Percentiles rank a stretch among this genome's conserved stretches.
These are phyloP conservation scores for Pleurotus ostreatus DNA, from an alignment of 768 basidiomycete species.

Conservation along the genomic window DNA sequence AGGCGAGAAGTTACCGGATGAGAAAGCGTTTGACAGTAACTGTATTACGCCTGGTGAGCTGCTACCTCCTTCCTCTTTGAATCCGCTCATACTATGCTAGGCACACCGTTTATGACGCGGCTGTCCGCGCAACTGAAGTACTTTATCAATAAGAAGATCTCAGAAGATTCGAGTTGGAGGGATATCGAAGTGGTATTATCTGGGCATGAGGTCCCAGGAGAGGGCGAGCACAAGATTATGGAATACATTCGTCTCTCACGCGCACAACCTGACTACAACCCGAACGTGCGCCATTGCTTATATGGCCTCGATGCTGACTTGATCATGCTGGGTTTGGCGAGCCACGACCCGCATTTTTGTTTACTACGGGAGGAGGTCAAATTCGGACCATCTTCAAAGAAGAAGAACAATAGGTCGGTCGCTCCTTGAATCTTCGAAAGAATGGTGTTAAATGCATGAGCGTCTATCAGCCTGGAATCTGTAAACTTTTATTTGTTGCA, in stretches of 20 bases:
- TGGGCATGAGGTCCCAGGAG: constrained; percentile 97
- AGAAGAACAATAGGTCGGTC: constrained; percentile 55
- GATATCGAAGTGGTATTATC: constrained; percentile 89
- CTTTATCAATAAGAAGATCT: constrained; percentile 97
- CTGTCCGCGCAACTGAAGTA: constrained; percentile 92
- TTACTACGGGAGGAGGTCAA: constrained; percentile 96
- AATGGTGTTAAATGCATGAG: constrained; percentile 17
- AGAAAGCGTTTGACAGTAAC: constrained; percentile 97
- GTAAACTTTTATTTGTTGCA: constrained; percentile 95
- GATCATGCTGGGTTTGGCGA: constrained; percentile 95
- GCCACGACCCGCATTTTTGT: constrained; percentile 99
- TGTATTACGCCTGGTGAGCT: constrained; percentile 93
- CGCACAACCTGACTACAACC: constrained; percentile 94
- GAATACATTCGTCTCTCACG: constrained; percentile 95
- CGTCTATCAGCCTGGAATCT: constrained; percentile 48
- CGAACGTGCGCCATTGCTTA: constrained; percentile 94
- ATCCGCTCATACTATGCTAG: constrained; percentile 30
- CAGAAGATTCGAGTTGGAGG: constrained; percentile 95
- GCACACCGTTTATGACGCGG: constrained; percentile 92
- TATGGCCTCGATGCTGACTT: constrained; percentile 98
- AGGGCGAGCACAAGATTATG: constrained; percentile 99
- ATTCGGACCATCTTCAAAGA: constrained; percentile 79
- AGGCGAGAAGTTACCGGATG: constrained; percentile 87
- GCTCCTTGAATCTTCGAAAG: not conserved
- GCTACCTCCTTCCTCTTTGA: not conserved